Percentiles rank a stretch among this genome's conserved stretches.
These are phyloP conservation scores for Barnettozyma sp. DNA, from an alignment of 805 yeast genomes.

Conservation along the genomic window DNA sequence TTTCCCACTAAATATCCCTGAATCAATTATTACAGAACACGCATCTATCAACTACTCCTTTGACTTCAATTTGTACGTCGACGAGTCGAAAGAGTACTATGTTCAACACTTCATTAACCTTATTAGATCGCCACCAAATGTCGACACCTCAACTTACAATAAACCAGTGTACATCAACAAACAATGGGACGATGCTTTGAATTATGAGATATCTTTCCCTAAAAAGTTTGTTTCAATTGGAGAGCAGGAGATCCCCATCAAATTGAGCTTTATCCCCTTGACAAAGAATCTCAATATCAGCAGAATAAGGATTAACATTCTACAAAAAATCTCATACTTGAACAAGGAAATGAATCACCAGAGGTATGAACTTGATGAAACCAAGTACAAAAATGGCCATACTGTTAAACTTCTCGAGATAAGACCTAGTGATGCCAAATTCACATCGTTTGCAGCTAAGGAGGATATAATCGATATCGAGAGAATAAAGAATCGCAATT, in stretches of 20 bases:
- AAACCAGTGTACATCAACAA: conserved; percentile 74
- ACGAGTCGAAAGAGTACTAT: conserved; percentile 14
- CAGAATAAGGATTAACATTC: conserved; percentile 55
- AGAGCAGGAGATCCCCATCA: conserved; percentile 45
- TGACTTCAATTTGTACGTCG: conserved; percentile 8
- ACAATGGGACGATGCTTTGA: conserved; percentile 64
- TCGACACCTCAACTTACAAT: conserved; percentile 37
- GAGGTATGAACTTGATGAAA: conserved; percentile 45
- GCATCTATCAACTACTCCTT: conserved; percentile 34
- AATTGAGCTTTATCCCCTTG: conserved; percentile 60
- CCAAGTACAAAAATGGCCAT: conserved; percentile 35
- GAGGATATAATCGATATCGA: conserved; percentile 47
- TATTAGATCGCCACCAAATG: conserved; percentile 36
- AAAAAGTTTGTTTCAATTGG: conserved; percentile 62
- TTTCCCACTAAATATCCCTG: conserved; percentile 58
- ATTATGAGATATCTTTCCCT: conserved; percentile 67
- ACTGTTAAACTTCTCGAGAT: conserved; percentile 55
- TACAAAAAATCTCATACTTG: conserved; percentile 59
- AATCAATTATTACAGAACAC: conserved; percentile 45
- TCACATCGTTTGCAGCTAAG: conserved; percentile 38
- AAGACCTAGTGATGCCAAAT: conserved; percentile 40
- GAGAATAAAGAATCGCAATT: conserved; percentile 51
- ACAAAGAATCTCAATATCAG: conserved; percentile 55
- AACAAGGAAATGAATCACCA: conserved; percentile 38
- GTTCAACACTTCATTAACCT: conserved; percentile 30